These are phyloP conservation scores for Fraxinus anomala DNA, from an alignment of 257 asterid genomes.

Conservation along the genomic window DNA sequence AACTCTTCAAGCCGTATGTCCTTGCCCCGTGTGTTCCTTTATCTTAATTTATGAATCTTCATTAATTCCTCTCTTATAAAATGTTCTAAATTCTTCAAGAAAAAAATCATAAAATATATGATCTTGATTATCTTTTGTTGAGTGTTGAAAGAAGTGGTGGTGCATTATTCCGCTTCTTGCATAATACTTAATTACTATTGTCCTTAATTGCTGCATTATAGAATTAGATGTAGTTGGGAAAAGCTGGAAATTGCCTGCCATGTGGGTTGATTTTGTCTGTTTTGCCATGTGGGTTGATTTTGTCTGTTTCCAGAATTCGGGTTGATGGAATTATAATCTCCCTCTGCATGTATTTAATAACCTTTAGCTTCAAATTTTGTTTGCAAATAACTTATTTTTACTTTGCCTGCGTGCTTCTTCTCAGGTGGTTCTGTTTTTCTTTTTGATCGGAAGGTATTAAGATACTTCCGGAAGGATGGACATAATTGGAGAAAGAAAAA, in stretches of 20 bases:
- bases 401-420: conserved; percentile 25
- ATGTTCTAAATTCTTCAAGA: conserved; percentile 6
- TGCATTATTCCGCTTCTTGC: neutral
- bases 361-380: conserved; percentile 14
- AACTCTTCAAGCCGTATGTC: neutral
- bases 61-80: neutral
- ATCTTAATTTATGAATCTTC: neutral
- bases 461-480: conserved; percentile 96
- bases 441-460: conserved; percentile 85
- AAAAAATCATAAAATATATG: neutral
- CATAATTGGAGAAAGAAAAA: conserved; percentile 96
- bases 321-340: neutral
- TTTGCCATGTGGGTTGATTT: conserved; percentile 17
- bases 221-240: neutral
- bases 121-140: neutral
- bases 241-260: conserved; percentile 20
- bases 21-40: neutral
- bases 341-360: conserved; percentile 7
- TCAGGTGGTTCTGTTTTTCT: conserved; percentile 98
- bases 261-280: conserved; percentile 15
- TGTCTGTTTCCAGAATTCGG: conserved; percentile 7
- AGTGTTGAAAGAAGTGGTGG: conserved; percentile 6
- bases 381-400: conserved; percentile 15
- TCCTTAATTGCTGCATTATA: conserved; percentile 8
- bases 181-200: neutral